Conservation (phyloP, 2,329 filamentous ascomycete genomes). For the Lachnellula subtilissima region DNA sequence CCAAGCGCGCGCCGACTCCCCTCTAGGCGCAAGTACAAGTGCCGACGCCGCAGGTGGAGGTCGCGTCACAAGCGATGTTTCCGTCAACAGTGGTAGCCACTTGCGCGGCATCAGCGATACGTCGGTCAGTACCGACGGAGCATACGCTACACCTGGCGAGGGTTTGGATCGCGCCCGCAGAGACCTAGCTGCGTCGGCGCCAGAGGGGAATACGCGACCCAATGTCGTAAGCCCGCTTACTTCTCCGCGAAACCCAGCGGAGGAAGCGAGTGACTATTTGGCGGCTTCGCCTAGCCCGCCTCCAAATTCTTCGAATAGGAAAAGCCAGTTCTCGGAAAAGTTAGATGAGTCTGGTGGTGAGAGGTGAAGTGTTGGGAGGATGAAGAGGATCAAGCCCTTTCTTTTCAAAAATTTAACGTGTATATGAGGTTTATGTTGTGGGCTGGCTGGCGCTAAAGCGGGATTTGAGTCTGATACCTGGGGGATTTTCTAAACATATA, state of each 20-base stretch:
- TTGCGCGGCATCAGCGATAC: slow-evolving; percentile 25
- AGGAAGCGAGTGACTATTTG: slow-evolving; percentile 17
- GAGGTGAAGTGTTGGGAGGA: slow-evolving; percentile 13
- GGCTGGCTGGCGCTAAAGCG: not conserved
- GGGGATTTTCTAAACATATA: not conserved
- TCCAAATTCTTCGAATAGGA: slow-evolving; percentile 11
- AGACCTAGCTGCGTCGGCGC: not conserved
- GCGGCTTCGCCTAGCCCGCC: not conserved
- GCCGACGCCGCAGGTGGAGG: slow-evolving; percentile 1
- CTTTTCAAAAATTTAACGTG: not conserved
- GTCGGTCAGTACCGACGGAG: slow-evolving; percentile 21
- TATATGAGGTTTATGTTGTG: not conserved
- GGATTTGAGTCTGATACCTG: not conserved
- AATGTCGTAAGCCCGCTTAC: slow-evolving; percentile 20
- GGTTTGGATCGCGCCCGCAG: not conserved
- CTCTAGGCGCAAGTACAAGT: slow-evolving; percentile 1
- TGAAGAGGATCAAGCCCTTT: slow-evolving; percentile 1
- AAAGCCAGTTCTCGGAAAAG: slow-evolving; percentile 26
- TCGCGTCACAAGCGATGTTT: slow-evolving; percentile 13
- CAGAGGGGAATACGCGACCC: not conserved
- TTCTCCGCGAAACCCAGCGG: slow-evolving; percentile 9
- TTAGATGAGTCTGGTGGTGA: slow-evolving; percentile 15
- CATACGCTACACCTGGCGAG: slow-evolving; percentile 7
- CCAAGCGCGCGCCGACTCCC: slow-evolving; percentile 14
- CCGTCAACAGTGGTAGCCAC: slow-evolving; percentile 15